Percentiles rank a stretch among this genome's conserved stretches.
Evolutionary conservation across 129 eudicot genomes (phyloP).

Genomic region (Artemisia tridentata): DNA sequence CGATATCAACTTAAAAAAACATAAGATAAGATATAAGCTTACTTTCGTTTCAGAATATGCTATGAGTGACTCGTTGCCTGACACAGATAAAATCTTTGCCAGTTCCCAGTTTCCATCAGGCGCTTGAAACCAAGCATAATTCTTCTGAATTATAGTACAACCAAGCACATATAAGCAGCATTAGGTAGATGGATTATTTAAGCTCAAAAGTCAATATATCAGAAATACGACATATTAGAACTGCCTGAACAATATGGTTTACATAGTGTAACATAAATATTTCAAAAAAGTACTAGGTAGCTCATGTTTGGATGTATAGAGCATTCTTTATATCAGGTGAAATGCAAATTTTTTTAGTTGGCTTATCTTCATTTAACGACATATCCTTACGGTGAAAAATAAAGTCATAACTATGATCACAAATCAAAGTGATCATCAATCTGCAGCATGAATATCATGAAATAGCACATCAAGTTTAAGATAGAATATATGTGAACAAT

Average conservation of each 20-base stretch:
- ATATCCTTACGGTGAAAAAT: no score
- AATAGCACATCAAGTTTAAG: slow-evolving; percentile 2
- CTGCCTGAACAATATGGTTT: background rate
- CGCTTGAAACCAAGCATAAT: slow-evolving; percentile 73
- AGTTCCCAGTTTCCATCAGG: slow-evolving; percentile 94
- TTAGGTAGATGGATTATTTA: slow-evolving; percentile 13
- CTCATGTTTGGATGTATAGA: background rate
- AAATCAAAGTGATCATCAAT: background rate
- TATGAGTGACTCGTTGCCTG: slow-evolving; percentile 64
- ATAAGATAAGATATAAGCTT: slow-evolving; percentile 17
- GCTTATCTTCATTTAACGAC: no score
- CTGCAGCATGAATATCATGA: slow-evolving; percentile 5
- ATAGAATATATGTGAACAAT: background rate
- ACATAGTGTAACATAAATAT: background rate
- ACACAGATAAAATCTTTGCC: slow-evolving; percentile 57
- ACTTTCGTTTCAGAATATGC: slow-evolving; percentile 63
- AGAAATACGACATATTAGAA: background rate
- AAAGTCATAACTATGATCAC: no score
- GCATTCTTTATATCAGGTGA: background rate
- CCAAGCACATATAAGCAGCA: slow-evolving; percentile 1
- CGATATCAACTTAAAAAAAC: background rate
- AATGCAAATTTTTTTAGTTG: background rate
- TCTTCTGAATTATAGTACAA: slow-evolving; percentile 48
- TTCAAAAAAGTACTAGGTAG: background rate
- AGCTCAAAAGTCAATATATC: slow-evolving; percentile 13